phyloP scores from a whole-genome alignment of 2,329 filamentous ascomycete species.

The Beauveria varroae region DNA sequence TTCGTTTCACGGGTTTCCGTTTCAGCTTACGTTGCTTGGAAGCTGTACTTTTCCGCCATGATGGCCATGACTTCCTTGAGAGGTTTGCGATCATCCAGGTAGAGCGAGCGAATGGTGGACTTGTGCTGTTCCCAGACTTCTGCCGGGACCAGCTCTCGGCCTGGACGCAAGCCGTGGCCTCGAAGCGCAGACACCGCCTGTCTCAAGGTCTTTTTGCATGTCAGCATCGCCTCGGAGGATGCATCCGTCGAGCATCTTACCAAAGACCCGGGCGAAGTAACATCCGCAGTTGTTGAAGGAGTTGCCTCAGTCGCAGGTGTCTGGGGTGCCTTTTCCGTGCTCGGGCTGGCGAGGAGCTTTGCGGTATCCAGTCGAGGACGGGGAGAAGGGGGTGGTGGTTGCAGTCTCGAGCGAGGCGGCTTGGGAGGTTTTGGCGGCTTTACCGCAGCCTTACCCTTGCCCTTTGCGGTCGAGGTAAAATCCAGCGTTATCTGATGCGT shows the following conservation, averaged over 20 bases:
- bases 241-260: constrained; percentile 14
- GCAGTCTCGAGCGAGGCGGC: constrained; percentile 15
- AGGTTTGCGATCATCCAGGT: constrained; percentile 41
- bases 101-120: constrained; percentile 35
- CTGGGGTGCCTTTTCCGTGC: neutral
- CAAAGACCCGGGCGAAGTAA: constrained; percentile 18
- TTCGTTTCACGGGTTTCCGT: neutral
- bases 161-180: constrained; percentile 22
- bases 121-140: constrained; percentile 43
- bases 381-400: constrained; percentile 12
- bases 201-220: neutral
- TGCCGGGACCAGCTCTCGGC: constrained; percentile 36
- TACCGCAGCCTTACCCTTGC: constrained; percentile 27
- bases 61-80: constrained; percentile 46
- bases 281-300: constrained; percentile 14
- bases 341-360: neutral
- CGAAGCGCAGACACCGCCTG: constrained; percentile 4
- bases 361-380: neutral
- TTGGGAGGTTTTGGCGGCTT: constrained; percentile 21
- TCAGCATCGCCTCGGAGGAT: neutral
- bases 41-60: constrained; percentile 41
- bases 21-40: constrained; percentile 39
- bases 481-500: constrained; percentile 30
- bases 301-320: constrained; percentile 14
- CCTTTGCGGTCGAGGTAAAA: constrained; percentile 24